These are phyloP conservation scores for Endothia cerciana DNA, from an alignment of 2,329 filamentous ascomycete species.

Conservation along the genomic window DNA sequence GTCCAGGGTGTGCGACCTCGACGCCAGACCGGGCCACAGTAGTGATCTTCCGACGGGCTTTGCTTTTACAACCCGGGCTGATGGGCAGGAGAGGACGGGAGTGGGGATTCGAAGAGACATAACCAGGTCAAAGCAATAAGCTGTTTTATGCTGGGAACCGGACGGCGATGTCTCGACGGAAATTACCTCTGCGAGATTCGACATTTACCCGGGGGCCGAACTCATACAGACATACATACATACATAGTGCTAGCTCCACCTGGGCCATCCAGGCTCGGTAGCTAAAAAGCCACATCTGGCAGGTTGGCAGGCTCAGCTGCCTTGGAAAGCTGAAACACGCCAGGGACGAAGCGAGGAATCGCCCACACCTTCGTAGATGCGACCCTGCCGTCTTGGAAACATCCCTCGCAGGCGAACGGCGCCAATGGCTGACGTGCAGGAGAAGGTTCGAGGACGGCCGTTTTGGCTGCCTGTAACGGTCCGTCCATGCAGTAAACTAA, in stretches of 20 bases:
- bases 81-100: too few relatives aligned
- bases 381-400: neutral
- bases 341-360: slow-evolving; percentile 2
- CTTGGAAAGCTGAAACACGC: slow-evolving; percentile 15
- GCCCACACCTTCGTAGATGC: neutral
- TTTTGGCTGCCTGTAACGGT: neutral
- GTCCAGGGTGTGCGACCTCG: neutral
- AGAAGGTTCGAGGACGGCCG: neutral
- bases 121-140: too few relatives aligned
- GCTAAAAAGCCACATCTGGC: slow-evolving; percentile 2
- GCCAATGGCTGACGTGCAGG: neutral
- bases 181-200: too few relatives aligned
- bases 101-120: too few relatives aligned
- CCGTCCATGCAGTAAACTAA: neutral
- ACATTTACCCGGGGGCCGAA: neutral
- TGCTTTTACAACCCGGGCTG: neutral
- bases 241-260: neutral
- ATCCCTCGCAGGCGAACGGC: neutral
- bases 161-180: too few relatives aligned
- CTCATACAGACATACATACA: neutral
- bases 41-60: too few relatives aligned
- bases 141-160: too few relatives aligned
- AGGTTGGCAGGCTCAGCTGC: slow-evolving; percentile 9
- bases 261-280: neutral
- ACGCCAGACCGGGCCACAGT: neutral